Percentiles rank a stretch among this genome's conserved stretches.
Evolutionary conservation across 192 early-diverging fungal species (phyloP).

Genomic region (Coemansia sp.): DNA sequence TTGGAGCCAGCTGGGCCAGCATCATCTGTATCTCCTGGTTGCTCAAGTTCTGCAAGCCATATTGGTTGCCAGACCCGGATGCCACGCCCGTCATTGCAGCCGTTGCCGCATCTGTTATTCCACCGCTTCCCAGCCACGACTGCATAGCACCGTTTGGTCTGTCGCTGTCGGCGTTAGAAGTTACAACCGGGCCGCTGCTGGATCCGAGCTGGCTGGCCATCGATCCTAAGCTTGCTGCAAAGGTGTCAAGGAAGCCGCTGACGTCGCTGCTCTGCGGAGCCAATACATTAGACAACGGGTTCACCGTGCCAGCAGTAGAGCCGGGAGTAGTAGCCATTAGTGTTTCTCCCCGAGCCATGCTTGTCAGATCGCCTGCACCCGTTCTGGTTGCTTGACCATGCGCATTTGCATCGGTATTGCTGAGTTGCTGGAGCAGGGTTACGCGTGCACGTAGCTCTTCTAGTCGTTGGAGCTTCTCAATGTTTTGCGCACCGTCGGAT

Average conservation of each 20-base stretch:
- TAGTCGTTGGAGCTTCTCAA: conserved; percentile 44
- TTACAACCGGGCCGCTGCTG: neutral
- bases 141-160: neutral
- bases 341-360: neutral
- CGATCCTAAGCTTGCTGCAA: conserved; percentile 49
- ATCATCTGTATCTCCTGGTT: neutral
- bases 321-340: neutral
- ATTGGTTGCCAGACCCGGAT: neutral
- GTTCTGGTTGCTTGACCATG: neutral
- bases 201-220: conserved; percentile 45
- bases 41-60: neutral
- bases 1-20: neutral
- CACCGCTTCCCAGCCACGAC: neutral
- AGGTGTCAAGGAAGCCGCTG: conserved; percentile 45
- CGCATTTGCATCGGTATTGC: conserved; percentile 5
- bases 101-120: neutral
- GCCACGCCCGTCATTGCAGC: neutral
- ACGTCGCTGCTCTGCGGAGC: conserved; percentile 16
- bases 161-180: neutral
- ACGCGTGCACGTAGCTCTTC: conserved; percentile 48
- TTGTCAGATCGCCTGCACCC: neutral
- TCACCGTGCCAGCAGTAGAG: neutral
- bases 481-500: conserved; percentile 20
- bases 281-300: neutral
- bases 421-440: conserved; percentile 43